Conservation (phyloP, 2,329 filamentous ascomycete species). For the Arthrobotrys sinensis region DNA sequence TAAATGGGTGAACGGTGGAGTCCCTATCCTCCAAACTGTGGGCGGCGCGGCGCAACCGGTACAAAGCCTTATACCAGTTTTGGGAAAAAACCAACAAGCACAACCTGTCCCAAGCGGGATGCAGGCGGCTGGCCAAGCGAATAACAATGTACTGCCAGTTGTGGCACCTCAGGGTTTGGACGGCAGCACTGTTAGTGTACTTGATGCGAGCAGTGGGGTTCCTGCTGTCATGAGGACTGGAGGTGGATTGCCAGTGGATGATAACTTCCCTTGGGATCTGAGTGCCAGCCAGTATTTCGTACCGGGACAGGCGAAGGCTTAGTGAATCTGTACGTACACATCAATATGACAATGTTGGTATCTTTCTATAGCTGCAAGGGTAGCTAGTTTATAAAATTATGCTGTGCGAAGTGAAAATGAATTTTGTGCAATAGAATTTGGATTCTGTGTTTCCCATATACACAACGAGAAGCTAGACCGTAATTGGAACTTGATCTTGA, state of each 20-base stretch:
- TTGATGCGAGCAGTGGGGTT: neutral
- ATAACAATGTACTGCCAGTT: slow-evolving; percentile 12
- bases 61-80: neutral
- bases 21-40: neutral
- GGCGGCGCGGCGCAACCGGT: neutral
- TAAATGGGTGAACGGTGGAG: slow-evolving; percentile 1
- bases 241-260: neutral
- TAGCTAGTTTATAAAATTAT: too few relatives aligned
- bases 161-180: slow-evolving; percentile 17
- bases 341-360: too few relatives aligned
- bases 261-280: neutral
- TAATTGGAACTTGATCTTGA: too few relatives aligned
- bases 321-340: neutral
- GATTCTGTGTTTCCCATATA: too few relatives aligned
- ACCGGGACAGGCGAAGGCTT: neutral
- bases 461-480: too few relatives aligned
- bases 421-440: too few relatives aligned
- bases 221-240: neutral
- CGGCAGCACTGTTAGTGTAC: neutral
- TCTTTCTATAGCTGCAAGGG: too few relatives aligned
- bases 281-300: slow-evolving; percentile 1
- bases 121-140: neutral
- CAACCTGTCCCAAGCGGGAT: neutral
- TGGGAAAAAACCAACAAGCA: too few relatives aligned
- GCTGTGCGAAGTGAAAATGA: too few relatives aligned